A percentile compares a stretch with the other conserved stretches of the same genome.
Conservation (phyloP, 208 protist species). For the Blastocrithidia nonstop region DNA sequence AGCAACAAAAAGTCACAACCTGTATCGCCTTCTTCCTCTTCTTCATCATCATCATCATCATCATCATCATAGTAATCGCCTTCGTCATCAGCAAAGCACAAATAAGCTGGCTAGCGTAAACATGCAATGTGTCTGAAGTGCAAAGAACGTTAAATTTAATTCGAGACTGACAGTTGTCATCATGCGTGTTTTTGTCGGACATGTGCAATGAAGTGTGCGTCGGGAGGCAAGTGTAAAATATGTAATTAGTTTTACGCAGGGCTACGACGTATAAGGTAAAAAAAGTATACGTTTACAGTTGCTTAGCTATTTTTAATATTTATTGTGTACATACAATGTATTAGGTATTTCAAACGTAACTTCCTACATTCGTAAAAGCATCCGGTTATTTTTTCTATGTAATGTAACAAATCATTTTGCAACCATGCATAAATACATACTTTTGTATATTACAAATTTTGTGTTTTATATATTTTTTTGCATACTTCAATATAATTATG, state of each 20-base stretch:
- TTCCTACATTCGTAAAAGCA: too few relatives aligned
- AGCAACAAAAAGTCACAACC: too few relatives aligned
- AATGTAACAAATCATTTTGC: too few relatives aligned
- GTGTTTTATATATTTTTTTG: too few relatives aligned
- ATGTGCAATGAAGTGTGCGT: conserved; percentile 84
- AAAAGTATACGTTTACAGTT: background rate
- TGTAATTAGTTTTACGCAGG: conserved; percentile 57
- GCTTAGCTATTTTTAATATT: conserved; percentile 1
- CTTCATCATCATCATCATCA: conserved; percentile 4
- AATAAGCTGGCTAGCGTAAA: background rate
- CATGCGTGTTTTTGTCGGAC: conserved; percentile 64
- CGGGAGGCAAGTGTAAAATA: conserved; percentile 74
- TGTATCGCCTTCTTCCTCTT: conserved; percentile 1
- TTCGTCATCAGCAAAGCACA: too few relatives aligned
- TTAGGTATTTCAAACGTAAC: too few relatives aligned
- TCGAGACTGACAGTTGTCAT: conserved; percentile 50
- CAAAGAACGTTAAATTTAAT: conserved; percentile 30
- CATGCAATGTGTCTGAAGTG: conserved; percentile 49
- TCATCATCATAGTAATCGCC: conserved; percentile 4
- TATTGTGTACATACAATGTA: too few relatives aligned
- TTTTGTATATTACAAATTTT: too few relatives aligned
- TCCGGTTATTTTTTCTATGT: too few relatives aligned
- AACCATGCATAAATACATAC: too few relatives aligned
- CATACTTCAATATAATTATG: too few relatives aligned
- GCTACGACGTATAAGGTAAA: conserved; percentile 11